Base-by-base conservation (phyloP, 192 early-diverging fungal genomes). In the Obelidium mucronatum region DNA sequence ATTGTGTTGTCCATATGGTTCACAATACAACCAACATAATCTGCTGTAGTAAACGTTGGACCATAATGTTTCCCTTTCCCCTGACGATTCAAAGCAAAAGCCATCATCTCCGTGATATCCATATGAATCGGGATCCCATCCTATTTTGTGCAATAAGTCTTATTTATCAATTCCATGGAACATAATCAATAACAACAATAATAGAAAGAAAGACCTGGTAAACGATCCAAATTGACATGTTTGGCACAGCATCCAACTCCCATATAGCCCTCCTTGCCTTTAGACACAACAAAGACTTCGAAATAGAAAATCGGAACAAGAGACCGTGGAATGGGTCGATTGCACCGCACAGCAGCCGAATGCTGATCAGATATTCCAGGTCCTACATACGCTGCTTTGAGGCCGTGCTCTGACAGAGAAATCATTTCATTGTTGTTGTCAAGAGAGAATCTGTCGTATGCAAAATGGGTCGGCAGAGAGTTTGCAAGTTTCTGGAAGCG, bases 81-180 rank as follows among this genome's bases (percentile, higher is more conserved):
- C 44, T 2, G 89, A 87, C 42, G 91, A 89, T 64, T 84, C 83
- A 76, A 97, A 98, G 37, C 83, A 78, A 55, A 96, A 84, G 30
- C 98, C 98, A 81, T 98, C 96, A 79, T 97, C 96, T 53, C 94
- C 97, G 82, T 98, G 97, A 83, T 98, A 99, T 8, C 96, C 97
- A 91, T 93, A 99, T 3, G 95, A 96, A 60, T 90, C 76, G 2
- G 85, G 74, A 64, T 98, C 95, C 93, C 94, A 97, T 1, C 97
- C 94, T 94, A 73, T 44, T 35, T 4, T 52, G n/a, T 34, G 59
- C n/a, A 30, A 19, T 61, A 3, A 52, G 13, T 34, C 5, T 0
- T 30, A 73, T 42, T 17, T 52, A n/a, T 52, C n/a, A 52, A 13
- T 52, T 52, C 15, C 51, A 52, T 52, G 15, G 15, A n/a, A 63